These are phyloP conservation scores for Emmonsiellopsis sp. DNA, from an alignment of 2,329 filamentous ascomycete species.

Conservation along the genomic window DNA sequence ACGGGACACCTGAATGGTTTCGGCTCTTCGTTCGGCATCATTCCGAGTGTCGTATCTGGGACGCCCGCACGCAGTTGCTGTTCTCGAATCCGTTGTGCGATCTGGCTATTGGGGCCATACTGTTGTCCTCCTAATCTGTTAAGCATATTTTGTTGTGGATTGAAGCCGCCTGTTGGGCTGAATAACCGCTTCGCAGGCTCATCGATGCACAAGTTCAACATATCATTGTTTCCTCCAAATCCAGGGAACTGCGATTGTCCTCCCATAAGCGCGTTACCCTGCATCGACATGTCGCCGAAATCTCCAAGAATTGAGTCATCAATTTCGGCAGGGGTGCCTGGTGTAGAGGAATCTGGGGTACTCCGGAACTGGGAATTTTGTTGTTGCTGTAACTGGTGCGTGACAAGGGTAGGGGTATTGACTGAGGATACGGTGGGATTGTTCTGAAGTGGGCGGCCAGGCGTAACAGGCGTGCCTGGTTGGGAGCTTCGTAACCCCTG, in stretches of 20 bases:
- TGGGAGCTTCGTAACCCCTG: slow-evolving; percentile 78
- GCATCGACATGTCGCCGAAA: slow-evolving; percentile 51
- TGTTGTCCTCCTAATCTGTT: slow-evolving; percentile 68
- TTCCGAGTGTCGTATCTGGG: slow-evolving; percentile 35
- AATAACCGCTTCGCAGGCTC: slow-evolving; percentile 91
- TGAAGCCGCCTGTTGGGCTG: slow-evolving; percentile 69
- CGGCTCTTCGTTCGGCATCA: slow-evolving; percentile 68
- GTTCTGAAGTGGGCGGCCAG: slow-evolving; percentile 62
- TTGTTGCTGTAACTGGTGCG: slow-evolving; percentile 58
- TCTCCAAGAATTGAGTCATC: slow-evolving; percentile 63
- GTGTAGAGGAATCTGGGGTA: slow-evolving; percentile 58
- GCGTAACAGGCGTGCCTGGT: slow-evolving; percentile 72
- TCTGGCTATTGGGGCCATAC: slow-evolving; percentile 66
- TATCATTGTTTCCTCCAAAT: slow-evolving; percentile 38
- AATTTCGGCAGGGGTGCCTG: slow-evolving; percentile 62
- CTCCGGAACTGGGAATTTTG: slow-evolving; percentile 45
- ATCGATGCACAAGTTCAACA: slow-evolving; percentile 64
- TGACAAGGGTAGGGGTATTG: slow-evolving; percentile 84
- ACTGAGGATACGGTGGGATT: slow-evolving; percentile 96
- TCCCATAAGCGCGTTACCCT: slow-evolving; percentile 36
- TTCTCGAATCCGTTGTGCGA: slow-evolving; percentile 57
- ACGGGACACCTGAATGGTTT: slow-evolving; percentile 98
- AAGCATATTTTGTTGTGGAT: slow-evolving; percentile 61
- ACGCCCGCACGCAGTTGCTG: slow-evolving; percentile 54
- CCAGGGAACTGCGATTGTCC: slow-evolving; percentile 30